Base-by-base conservation (phyloP, 208 protist genomes). In the Vickermania spadyakhi region DNA sequence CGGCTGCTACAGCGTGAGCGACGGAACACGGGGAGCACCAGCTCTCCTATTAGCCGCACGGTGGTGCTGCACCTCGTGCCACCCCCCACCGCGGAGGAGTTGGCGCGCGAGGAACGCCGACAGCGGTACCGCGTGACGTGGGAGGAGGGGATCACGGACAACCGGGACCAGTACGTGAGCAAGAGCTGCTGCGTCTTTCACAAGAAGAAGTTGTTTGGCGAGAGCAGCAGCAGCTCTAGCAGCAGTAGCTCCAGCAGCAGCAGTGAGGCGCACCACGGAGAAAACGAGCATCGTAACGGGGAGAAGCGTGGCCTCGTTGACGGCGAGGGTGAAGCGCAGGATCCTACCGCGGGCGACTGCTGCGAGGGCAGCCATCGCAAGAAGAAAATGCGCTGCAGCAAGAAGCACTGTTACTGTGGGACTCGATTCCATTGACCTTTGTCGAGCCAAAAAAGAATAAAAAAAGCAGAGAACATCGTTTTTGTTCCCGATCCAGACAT, bases 181-280 rank as follows among this genome's bases (percentile, higher is more conserved):
- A 95, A 93, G 67, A 80, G 83, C 66, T 95, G 89, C 66, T 92
- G 85, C 52, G 62, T 91, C 1, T 95, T 95, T 56, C 85, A 95
- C 64, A 91, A 88, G 65, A 95, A 89, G 64, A 83, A 84, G 56
- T 58, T 91, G 14, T 95, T 95, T 62, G 85, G 89, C 2, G 83
- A 92, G 63, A 92, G 82, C 60, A 86, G 81, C 61, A 87, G 78
- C 54, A 73, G 81, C 27, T 69, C 71, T n/a, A 78, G 68, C 49
- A 70, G 60, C 26, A 84, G 69, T 45, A 69, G 57, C 31, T 61
- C 51, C 45, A 61, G 60, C 56, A 53, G 29, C 55, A 64, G 52
- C 60, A 58, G 58, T 52, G 28, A 52, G n/a, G n/a, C n/a, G n/a
- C n/a, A n/a, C n/a, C n/a, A n/a, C n/a, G n/a, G n/a, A n/a, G n/a